Percentiles rank a stretch among this genome's conserved stretches.
Conservation (phyloP, 176 grass and related monocot genomes). For the Luzula sylvatica region DNA sequence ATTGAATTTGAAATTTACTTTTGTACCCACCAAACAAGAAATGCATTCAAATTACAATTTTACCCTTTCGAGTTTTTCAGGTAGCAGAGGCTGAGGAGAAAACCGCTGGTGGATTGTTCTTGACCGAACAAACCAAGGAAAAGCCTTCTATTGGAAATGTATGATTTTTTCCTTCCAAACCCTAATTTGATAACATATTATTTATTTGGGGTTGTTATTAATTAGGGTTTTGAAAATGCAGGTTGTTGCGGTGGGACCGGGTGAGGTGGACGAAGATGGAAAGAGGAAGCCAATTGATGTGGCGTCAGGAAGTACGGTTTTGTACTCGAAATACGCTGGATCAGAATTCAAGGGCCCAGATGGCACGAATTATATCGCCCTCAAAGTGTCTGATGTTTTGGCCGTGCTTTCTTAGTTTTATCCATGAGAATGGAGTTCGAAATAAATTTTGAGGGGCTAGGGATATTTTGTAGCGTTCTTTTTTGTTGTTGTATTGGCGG, state of each 20-base stretch:
- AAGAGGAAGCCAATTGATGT: conserved; percentile 39
- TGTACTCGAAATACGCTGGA: conserved; percentile 65
- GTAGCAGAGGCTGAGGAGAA: conserved; percentile 60
- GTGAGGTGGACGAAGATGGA: conserved; percentile 55
- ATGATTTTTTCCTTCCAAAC: conserved; percentile 4
- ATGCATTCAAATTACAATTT: not conserved
- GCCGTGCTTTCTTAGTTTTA: conserved; percentile 40
- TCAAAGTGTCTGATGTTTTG: conserved; percentile 58
- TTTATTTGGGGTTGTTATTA: not conserved
- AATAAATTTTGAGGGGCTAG: conserved; percentile 7
- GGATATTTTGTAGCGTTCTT: not conserved
- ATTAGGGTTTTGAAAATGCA: conserved; percentile 6
- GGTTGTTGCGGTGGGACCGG: conserved; percentile 64
- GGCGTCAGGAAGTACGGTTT: conserved; percentile 28
- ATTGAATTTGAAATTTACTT: not conserved
- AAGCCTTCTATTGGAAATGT: conserved; percentile 78
- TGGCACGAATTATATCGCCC: conserved; percentile 44
- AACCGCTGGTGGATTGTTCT: conserved; percentile 65
- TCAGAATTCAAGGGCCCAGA: conserved; percentile 53
- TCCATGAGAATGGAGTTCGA: not conserved
- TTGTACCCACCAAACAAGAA: too few species aligned
- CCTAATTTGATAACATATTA: not conserved
- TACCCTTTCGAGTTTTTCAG: conserved; percentile 23
- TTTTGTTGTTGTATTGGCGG: not conserved
- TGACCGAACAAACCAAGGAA: conserved; percentile 66